phyloP scores from a whole-genome alignment of 2,329 filamentous ascomycete species.

The Bipolaris victoriae region DNA sequence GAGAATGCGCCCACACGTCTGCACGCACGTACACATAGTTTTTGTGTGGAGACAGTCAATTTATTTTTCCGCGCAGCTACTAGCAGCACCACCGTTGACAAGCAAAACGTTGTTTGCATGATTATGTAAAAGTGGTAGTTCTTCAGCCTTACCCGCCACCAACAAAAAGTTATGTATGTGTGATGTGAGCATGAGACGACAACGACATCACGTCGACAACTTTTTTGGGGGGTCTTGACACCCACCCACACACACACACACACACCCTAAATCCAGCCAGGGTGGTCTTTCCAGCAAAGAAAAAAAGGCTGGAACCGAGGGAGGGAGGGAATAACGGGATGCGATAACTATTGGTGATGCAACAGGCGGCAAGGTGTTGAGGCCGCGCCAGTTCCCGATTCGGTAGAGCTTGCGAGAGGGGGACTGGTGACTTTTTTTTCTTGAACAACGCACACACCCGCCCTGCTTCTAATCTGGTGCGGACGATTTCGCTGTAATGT shows the following conservation, averaged over 20 bases:
- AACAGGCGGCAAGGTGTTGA: slow-evolving; percentile 27
- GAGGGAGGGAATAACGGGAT: not conserved
- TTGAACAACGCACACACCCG: not conserved
- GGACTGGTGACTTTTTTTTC: not conserved
- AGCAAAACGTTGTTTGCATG: not conserved
- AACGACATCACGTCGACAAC: not conserved
- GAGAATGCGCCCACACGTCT: not conserved
- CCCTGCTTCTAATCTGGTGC: no score
- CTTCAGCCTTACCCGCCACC: not conserved
- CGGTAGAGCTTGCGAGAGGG: slow-evolving; percentile 21
- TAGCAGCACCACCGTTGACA: not conserved
- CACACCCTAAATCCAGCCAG: not conserved
- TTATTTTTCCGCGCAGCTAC: not conserved
- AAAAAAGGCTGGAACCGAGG: not conserved
- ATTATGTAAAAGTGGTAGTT: not conserved
- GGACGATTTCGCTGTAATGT: no score
- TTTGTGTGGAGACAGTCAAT: not conserved
- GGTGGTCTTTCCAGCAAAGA: not conserved
- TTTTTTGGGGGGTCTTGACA: not conserved
- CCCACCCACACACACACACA: no score
- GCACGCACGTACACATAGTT: not conserved
- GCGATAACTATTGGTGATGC: not conserved
- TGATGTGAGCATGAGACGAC: not conserved
- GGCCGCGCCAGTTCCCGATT: slow-evolving; percentile 20
- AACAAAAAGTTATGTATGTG: not conserved